Conservation (phyloP, 2,329 filamentous ascomycete species). For the Cladobotryum protrusum region DNA sequence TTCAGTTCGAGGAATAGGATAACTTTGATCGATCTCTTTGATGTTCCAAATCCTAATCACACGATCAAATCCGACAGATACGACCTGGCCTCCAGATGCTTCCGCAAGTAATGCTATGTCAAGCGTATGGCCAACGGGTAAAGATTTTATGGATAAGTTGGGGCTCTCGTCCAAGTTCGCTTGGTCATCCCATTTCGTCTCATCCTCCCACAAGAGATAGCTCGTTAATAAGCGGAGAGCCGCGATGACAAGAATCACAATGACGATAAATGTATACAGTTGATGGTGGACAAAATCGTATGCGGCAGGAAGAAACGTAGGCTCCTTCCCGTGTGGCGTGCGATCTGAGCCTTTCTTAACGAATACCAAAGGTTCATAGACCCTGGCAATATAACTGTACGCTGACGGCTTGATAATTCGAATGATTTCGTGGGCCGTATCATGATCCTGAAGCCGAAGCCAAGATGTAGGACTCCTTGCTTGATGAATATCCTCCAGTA, state of each 20-base stretch:
- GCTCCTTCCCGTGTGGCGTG: conserved; percentile 42
- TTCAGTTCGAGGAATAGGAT: conserved; percentile 36
- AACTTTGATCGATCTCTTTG: conserved; percentile 37
- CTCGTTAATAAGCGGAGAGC: conserved; percentile 66
- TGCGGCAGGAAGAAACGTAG: conserved; percentile 29
- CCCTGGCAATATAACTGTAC: conserved; percentile 65
- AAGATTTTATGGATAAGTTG: conserved; percentile 52
- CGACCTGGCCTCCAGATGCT: conserved; percentile 57
- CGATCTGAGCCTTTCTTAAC: conserved; percentile 64
- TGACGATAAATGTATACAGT: conserved; percentile 52
- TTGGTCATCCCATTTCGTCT: conserved; percentile 39
- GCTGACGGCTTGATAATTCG: conserved; percentile 66
- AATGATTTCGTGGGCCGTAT: conserved; percentile 71
- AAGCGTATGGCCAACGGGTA: conserved; percentile 58
- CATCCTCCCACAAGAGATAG: conserved; percentile 64
- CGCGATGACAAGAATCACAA: conserved; percentile 56
- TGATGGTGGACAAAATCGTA: conserved; percentile 64
- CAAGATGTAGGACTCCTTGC: conserved; percentile 70
- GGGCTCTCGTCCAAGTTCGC: conserved; percentile 40
- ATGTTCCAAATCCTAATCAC: conserved; percentile 61
- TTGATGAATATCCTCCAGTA: conserved; percentile 61
- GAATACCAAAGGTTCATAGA: conserved; percentile 70
- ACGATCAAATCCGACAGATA: conserved; percentile 66
- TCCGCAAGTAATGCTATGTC: conserved; percentile 62
- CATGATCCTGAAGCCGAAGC: conserved; percentile 71